Evolutionary conservation across 2,329 filamentous ascomycete genomes (phyloP), one percentile per base, ranked within the genome.

Genomic region (Amauroascus verrucosus): DNA sequence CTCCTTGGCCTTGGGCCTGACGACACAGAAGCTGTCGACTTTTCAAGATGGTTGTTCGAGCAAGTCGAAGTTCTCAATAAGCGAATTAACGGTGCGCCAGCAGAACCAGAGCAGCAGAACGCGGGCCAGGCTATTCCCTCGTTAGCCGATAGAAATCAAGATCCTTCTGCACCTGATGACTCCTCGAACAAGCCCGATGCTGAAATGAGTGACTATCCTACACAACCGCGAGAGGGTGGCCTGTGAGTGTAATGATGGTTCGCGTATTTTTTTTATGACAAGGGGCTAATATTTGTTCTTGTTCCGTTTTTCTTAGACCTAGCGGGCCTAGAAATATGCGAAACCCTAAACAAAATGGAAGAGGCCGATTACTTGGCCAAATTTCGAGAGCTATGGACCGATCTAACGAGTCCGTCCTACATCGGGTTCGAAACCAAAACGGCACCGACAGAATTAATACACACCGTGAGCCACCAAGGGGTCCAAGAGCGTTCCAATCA

Each of bases 321-420:
- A 97, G 89, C 49, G 93, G 91, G 54, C 93, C 93, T 16, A 93
- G 90, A 68, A 89, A 90, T 32, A 95, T 97, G 89, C 86, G 93
- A 64, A 88, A 85, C 66, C 81, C 81, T 50, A 80, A 76, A 60
- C 76, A 78, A 53, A 75, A 77, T 53, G 78, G 81, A 52, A 82
- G 87, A 55, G 89, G 88, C 67, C 82, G 88, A 57, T 83, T 96
- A 76, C 77, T 96, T 54, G 88, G 88, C 48, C 88, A 96, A 61
- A 80, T 94, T 65, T 83, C 85, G 65, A 87, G 87, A 63, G 82
- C 83, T 13, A 83, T 95, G 81, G 88, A 94, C 62, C 83, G 91
- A 57, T 76, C 78, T 33, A 75, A 76, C 60, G 89, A 95, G 61
- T 77, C 78, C n/a, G 79, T 82, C 37, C 78, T 95, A 55, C 90